phyloP scores from a whole-genome alignment of 352 stramenopile species.

The Phytophthora sp. region DNA sequence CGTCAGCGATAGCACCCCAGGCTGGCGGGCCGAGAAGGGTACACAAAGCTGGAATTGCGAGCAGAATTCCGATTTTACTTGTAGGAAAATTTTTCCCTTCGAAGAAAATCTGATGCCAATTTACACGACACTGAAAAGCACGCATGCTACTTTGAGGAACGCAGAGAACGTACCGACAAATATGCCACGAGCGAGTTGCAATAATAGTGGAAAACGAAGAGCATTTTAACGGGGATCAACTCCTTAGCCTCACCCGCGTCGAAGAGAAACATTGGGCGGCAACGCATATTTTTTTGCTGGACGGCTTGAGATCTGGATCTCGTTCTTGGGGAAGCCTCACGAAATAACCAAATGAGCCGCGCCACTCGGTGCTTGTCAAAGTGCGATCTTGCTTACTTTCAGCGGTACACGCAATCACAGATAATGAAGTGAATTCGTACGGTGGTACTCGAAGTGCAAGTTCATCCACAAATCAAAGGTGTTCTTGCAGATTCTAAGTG shows the following conservation, averaged over 20 bases:
- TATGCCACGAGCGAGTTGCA: slow-evolving; percentile 34
- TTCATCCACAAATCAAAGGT: slow-evolving; percentile 19
- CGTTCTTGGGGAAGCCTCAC: background rate
- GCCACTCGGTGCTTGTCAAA: background rate
- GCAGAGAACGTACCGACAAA: slow-evolving; percentile 23
- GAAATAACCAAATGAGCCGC: slow-evolving; percentile 2
- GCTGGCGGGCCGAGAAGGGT: slow-evolving; percentile 48
- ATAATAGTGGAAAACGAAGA: slow-evolving; percentile 24
- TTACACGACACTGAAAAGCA: background rate
- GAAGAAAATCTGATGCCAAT: slow-evolving; percentile 27
- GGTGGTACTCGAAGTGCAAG: slow-evolving; percentile 7
- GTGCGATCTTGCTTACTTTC: background rate
- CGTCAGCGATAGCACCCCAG: slow-evolving; percentile 57
- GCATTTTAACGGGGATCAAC: slow-evolving; percentile 28
- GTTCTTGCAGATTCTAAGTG: background rate
- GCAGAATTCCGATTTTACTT: slow-evolving; percentile 55
- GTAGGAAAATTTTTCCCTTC: slow-evolving; percentile 40
- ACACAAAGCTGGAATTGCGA: slow-evolving; percentile 52
- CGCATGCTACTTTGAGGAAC: background rate
- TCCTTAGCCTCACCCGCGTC: slow-evolving; percentile 34
- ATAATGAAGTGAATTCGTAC: too few relatives aligned
- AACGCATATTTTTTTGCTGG: slow-evolving; percentile 15
- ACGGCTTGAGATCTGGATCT: background rate
- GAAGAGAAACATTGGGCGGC: slow-evolving; percentile 21
- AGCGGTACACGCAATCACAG: slow-evolving; percentile 1